Evolutionary conservation across 257 asterid genomes (phyloP), one percentile per base, ranked within the genome.

Genomic region (Nicotiana tabacum): DNA sequence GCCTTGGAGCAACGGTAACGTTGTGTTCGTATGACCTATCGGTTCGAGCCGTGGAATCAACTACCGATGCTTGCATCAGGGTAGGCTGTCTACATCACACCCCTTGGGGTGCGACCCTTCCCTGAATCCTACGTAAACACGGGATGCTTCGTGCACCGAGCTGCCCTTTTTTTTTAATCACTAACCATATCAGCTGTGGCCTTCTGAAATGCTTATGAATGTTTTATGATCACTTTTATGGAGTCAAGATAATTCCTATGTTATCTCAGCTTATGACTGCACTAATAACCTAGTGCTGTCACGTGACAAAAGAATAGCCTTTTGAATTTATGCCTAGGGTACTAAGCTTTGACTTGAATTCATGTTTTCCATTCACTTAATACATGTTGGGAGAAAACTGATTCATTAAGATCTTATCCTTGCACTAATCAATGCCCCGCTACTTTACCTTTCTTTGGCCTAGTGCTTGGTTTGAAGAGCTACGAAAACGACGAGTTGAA

Each of bases 401-500:
- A n/a, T n/a, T 21, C 12, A 43, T 5, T 21, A 43, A 11, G 2
- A 70, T 12, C 30, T 43, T n/a, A 70, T 18, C 56, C 32, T 37
- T 85, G 11, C 55, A 37, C 37, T 30, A 37, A n/a, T 80, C 55
- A 62, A 88, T 76, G 56, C 35, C 17, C 43, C 58, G 35, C 77
- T 57, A 27, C 11, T 39, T n/a, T 66, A 12, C 77, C 74, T 81
- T 72, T 69, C 39, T 39, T 53, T 80, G 24, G 4, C 82, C 76
- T 84, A 96, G 99, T 85, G 89, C 90, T 84, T 94, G 97, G 98
- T 94, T 91, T 83, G 98, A 96, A 70, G 98, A 91, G 87, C 90
- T 95, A 85, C 89, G 90, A 83, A 88, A 91, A 86, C 85, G 86
- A 58, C 93, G 98, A 64, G 87, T 95, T 80, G 97, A 91, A 9